Percentiles rank a stretch among this genome's conserved stretches.
phyloP scores from a whole-genome alignment of 768 basidiomycete species.

The Chlorophyllum brunneum region DNA sequence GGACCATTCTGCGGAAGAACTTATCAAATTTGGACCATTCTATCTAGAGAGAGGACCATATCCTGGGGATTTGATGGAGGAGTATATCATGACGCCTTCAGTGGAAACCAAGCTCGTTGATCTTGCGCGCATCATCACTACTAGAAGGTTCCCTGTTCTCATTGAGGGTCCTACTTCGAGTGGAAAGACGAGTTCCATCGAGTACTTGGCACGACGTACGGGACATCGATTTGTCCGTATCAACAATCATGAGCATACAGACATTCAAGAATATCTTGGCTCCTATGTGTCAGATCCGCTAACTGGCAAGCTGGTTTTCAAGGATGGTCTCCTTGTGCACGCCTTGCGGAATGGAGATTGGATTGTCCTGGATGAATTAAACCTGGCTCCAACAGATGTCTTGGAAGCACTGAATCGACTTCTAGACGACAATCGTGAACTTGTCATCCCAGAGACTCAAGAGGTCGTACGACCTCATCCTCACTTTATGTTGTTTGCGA shows the following conservation, averaged over 20 bases:
- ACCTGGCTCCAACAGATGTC: constrained; percentile 96
- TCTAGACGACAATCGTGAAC: constrained; percentile 95
- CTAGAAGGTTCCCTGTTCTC: constrained; percentile 87
- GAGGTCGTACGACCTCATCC: constrained; percentile 92
- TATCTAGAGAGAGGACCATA: constrained; percentile 79
- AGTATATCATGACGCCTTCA: constrained; percentile 94
- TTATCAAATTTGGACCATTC: constrained; percentile 87
- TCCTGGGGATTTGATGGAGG: constrained; percentile 58
- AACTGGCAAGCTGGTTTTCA: constrained; percentile 93
- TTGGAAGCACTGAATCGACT: constrained; percentile 95
- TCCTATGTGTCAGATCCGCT: constrained; percentile 91
- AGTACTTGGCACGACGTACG: constrained; percentile 89
- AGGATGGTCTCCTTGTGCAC: constrained; percentile 90
- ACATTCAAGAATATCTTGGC: constrained; percentile 98
- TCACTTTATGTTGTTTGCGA: constrained; percentile 97
- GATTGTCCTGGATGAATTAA: constrained; percentile 98
- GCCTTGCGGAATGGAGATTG: constrained; percentile 91
- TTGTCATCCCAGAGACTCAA: constrained; percentile 93
- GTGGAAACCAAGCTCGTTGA: constrained; percentile 93
- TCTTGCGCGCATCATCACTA: constrained; percentile 87
- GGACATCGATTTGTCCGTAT: constrained; percentile 96
- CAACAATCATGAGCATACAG: constrained; percentile 99
- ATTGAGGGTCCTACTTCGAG: constrained; percentile 98
- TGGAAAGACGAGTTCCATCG: constrained; percentile 96
- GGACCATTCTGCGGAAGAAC: constrained; percentile 39